These are phyloP conservation scores for Pythium utonaiense DNA, from an alignment of 352 stramenopile species.

Conservation along the genomic window DNA sequence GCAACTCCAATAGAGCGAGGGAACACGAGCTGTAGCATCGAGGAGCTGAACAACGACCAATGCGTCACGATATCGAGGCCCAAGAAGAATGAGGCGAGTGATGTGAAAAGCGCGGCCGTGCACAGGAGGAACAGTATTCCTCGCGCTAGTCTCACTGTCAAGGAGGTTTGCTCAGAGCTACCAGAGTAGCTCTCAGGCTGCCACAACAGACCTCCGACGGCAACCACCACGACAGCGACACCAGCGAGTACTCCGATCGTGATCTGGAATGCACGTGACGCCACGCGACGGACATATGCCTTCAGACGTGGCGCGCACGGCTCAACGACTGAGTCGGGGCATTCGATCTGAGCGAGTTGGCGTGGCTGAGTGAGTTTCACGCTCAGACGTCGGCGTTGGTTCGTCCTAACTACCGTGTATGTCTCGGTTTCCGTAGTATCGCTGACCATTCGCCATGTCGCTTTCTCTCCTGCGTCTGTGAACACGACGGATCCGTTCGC, in stretches of 20 bases:
- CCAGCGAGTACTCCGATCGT: constrained; percentile 1
- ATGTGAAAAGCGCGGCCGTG: constrained; percentile 6
- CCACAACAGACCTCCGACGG: constrained; percentile 18
- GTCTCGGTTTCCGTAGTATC: background rate
- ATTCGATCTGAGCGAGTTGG: constrained; percentile 17
- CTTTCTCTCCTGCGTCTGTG: constrained; percentile 14
- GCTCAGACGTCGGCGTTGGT: constrained; percentile 13
- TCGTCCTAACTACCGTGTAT: constrained; percentile 3
- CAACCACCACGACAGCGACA: background rate
- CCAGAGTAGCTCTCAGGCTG: background rate
- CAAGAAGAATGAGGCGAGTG: constrained; percentile 23
- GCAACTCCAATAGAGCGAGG: constrained; percentile 24
- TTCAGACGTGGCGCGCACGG: constrained; percentile 18
- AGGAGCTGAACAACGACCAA: constrained; percentile 35
- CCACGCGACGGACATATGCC: constrained; percentile 12
- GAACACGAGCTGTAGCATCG: constrained; percentile 32
- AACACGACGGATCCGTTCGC: constrained; percentile 15
- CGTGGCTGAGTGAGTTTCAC: background rate
- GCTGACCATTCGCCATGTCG: constrained; percentile 14
- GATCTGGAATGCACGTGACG: constrained; percentile 17
- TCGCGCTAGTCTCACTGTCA: background rate
- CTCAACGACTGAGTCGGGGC: constrained; percentile 7
- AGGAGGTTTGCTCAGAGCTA: background rate
- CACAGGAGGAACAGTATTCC: background rate
- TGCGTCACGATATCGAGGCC: constrained; percentile 29